Conservation (phyloP, 2,329 filamentous ascomycete species). For the Trichoderma koningii region DNA sequence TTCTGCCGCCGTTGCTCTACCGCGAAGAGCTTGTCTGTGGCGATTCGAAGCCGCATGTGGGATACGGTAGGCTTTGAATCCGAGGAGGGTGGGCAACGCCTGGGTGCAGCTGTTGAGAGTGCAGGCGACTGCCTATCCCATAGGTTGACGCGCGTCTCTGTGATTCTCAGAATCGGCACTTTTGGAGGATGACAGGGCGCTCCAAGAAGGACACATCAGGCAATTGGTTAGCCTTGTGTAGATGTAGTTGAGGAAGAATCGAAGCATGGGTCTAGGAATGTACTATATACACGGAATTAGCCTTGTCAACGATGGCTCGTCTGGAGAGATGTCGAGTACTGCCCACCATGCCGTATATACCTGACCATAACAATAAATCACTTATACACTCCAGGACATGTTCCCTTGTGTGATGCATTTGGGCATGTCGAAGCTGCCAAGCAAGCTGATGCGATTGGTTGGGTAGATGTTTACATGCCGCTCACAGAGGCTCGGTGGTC, state of each 20-base stretch:
- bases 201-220: slow-evolving; percentile 23
- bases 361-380: background rate
- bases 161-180: slow-evolving; percentile 14
- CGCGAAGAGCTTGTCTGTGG: slow-evolving; percentile 1
- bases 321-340: background rate
- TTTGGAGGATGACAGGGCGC: slow-evolving; percentile 15
- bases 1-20: background rate
- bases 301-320: background rate
- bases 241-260: slow-evolving; percentile 29
- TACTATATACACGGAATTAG: background rate
- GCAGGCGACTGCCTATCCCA: background rate
- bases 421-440: background rate
- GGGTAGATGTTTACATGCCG: no score
- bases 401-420: no score
- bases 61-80: slow-evolving; percentile 9
- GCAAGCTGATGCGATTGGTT: background rate
- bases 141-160: slow-evolving; percentile 7
- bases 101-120: slow-evolving; percentile 1
- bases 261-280: slow-evolving; percentile 26
- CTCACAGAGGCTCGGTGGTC: background rate
- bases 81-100: slow-evolving; percentile 4
- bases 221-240: slow-evolving; percentile 31
- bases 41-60: background rate
- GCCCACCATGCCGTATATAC: background rate
- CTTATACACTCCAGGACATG: background rate